Base-by-base conservation (phyloP, 768 basidiomycete species). In the Rhizopogon vinicolor region DNA sequence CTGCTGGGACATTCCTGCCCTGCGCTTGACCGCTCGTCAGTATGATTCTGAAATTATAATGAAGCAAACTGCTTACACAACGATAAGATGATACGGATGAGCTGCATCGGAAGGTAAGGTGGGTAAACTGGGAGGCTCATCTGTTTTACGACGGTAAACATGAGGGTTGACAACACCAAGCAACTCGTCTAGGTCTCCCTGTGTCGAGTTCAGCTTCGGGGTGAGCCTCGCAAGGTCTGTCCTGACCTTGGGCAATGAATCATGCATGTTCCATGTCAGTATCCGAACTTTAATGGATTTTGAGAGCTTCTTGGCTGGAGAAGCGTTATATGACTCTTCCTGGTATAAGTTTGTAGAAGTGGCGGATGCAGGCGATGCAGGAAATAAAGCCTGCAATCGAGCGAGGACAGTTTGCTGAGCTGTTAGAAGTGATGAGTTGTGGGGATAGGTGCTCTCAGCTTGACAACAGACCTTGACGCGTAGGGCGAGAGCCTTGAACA, bases 241-340 rank as follows among this genome's bases (percentile, higher is more conserved):
- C 41, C 25, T 14, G 29, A 84, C 88, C 79, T 88, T 91, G 31
- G 89, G 89, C 5, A 91, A 63, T 0, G 85, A 85, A 59, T 91
- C 88, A 59, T 91, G 86, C 89, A 92, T 92, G 60, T 91, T 92
- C 89, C 89, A 92, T 39, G 86, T 87, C 35, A 90, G 51, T 45
- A 91, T 81, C 42, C 84, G 74, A 40, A 89, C 72, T 63, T 91
- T 91, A 44, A 91, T 72, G 64, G 77, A 78, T 59, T 74, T 77
- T 16, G 71, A 63, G 22, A 64, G 53, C 53, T 59, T 65, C 53
- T 65, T 67, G n/a, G 61, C 55, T 28, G 60, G 62, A 59, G 60
- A 65, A 44, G 63, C 51, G 9, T 58, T 55, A 45, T 12, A 13
- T 37, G 12, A 37, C 35, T 60, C 45, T 18, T 68, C 63, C 57